phyloP scores from a whole-genome alignment of 495 filamentous ascomycete genomes.

The Penicillium flavigenum region DNA sequence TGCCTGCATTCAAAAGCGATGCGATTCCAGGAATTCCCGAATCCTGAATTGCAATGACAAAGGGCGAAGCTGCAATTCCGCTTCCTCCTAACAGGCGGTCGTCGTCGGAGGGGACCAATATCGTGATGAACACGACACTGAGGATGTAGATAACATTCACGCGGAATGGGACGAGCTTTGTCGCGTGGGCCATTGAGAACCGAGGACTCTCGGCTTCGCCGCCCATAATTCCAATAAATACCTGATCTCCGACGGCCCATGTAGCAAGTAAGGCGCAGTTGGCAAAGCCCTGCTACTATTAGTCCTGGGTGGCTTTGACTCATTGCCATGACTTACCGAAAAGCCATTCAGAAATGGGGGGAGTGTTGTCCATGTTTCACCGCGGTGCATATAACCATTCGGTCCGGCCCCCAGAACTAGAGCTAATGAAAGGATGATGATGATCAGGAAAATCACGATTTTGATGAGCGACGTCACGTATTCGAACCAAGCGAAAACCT shows the following conservation, averaged over 20 bases:
- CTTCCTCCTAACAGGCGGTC: constrained; percentile 21
- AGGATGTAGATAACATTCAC: constrained; percentile 32
- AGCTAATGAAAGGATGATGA: constrained; percentile 29
- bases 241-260: constrained; percentile 30
- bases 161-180: constrained; percentile 31
- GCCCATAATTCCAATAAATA: constrained; percentile 28
- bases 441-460: constrained; percentile 31
- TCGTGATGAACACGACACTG: constrained; percentile 26
- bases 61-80: constrained; percentile 33
- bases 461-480: constrained; percentile 33
- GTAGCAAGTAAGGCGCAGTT: constrained; percentile 32
- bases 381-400: constrained; percentile 25
- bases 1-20: constrained; percentile 31
- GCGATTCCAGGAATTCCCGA: constrained; percentile 29
- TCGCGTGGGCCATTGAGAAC: constrained; percentile 30
- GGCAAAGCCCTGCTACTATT: constrained; percentile 15
- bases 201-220: constrained; percentile 31
- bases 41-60: constrained; percentile 34
- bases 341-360: constrained; percentile 32
- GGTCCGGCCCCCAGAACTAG: constrained; percentile 34
- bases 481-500: constrained; percentile 33
- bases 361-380: constrained; percentile 27
- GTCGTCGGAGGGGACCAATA: constrained; percentile 33
- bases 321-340: too few relatives aligned
- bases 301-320: too few relatives aligned